phyloP scores from a whole-genome alignment of 305 asterid species.

The Solanum aculeatissimum region DNA sequence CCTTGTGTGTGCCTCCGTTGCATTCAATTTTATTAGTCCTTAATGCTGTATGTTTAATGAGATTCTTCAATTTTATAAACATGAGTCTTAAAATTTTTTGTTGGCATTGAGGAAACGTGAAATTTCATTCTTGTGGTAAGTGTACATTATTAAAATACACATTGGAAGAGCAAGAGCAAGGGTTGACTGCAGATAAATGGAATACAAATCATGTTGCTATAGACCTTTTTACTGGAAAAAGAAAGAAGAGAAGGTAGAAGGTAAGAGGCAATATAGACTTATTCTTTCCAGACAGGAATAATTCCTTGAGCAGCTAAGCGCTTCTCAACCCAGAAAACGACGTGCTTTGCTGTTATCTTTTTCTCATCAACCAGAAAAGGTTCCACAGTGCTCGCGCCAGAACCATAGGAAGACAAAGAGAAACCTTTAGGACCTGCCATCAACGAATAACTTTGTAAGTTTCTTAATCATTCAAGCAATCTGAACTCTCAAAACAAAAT shows the following conservation, averaged over 20 bases:
- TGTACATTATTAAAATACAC: background rate
- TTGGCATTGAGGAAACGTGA: background rate
- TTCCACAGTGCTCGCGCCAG: slow-evolving; percentile 66
- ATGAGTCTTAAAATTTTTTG: background rate
- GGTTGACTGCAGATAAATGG: background rate
- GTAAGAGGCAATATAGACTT: background rate
- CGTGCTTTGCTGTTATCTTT: slow-evolving; percentile 55
- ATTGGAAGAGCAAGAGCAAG: background rate
- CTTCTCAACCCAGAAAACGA: slow-evolving; percentile 87
- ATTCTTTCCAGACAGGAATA: slow-evolving; percentile 75
- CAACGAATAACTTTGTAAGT: background rate
- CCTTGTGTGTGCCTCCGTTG: background rate
- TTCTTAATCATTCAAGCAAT: background rate
- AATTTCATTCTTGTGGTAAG: background rate
- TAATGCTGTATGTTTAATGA: background rate
- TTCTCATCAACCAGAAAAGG: slow-evolving; percentile 81
- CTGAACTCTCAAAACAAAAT: background rate
- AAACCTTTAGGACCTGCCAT: slow-evolving; percentile 72
- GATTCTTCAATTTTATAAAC: background rate
- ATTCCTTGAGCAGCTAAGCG: slow-evolving; percentile 97
- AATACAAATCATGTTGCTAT: background rate
- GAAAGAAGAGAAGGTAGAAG: background rate
- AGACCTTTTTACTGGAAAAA: background rate
- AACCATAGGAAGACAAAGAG: slow-evolving; percentile 58
- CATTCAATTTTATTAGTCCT: background rate